Base-by-base conservation (phyloP, 306 rosid species). In the Pachyrhizus erosus region DNA sequence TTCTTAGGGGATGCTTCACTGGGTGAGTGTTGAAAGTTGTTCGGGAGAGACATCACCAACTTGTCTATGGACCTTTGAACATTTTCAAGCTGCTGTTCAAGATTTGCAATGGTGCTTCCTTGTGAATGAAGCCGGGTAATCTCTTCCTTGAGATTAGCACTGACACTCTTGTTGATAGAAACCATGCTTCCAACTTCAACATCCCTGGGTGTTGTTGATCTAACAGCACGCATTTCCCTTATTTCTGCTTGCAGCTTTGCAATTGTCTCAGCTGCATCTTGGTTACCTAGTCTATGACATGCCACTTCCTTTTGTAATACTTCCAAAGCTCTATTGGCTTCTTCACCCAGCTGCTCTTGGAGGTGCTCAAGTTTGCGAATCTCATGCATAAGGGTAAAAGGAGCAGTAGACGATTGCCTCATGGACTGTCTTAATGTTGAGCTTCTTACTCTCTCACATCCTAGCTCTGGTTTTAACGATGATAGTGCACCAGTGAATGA, bases 251-350 rank as follows among this genome's bases (percentile, higher is more conserved):
- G 99, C 84, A 96, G 83, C 84, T 96, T 96, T 24, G 99, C 99
- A 84, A 96, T 94, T 72, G 99, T 96, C 86, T 96, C 98, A 33
- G 98, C 99, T 69, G 99, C 99, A 90, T 94, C 98, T 89, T 96
- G 98, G 83, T 96, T 96, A 49, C 99, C 99, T 58, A 91, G 88
- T 80, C 99, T 92, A 84, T 96, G 99, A 81, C 99, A 96, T 78
- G 97, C 97, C 76, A 96, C 99, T 87, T 96, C 98, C 88, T 96
- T 96, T 77, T 96, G 99, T 64, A 96, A 78, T 69, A 96, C 97
- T 88, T 94, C 98, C 71, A 96, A 89, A 27, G 99, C 99, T 82
- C 97, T 82, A 74, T 94, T 96, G 66, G 99, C 99, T 87, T 96
- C 99, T 81, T 96, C 97, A 57, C 99, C 99, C 33, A 96, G 94